Base-by-base conservation (phyloP, 352 stramenopile species). In the Phytophthora macrochlamydospora region DNA sequence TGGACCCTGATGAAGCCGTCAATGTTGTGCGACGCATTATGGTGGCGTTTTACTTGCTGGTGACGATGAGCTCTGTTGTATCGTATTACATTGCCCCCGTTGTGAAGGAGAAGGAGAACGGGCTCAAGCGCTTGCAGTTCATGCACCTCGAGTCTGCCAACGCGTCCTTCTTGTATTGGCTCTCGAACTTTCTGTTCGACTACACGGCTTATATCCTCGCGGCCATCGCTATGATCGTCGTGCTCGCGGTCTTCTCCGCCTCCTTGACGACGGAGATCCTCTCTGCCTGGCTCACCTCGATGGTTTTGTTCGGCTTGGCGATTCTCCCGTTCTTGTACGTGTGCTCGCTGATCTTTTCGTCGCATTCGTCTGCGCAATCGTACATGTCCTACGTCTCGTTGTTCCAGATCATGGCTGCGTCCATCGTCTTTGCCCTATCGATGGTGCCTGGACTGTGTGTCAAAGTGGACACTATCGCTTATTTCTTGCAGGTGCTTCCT, bases 31-130 rank as follows among this genome's bases (percentile, higher is more conserved):
- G 49, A 89, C 99, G 83, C 75, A 98, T 92, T 73, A 96, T 69
- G 96, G 97, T 92, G 59, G 98, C 59, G 56, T 97, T 82, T 81
- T 99, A 87, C 65, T 63, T 85, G 31, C 75, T 91, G 24, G 53
- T 91, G 43, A 88, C 76, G 7, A 62, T 90, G 45, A 90, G 75
- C 58, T 88, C 81, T 4, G 79, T 92, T 35, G 72, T 78, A 9
- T 76, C 81, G n/a, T 90, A 84, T 52, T 92, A 91, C 48, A 74
- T 87, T 7, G 76, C 82, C 1, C 70, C 72, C 13, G 55, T 91
- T 1, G 87, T 93, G 43, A 85, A 89, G 52, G 87, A 95, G 44
- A 78, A 77, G n/a, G 85, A 89, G 45, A 78, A 60, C 9, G 85
- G 87, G 2, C 69, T 93, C 42, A 92, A 94, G 66, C 81, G 85